Conservation (phyloP, 23 red algal species). For the Gracilaria caudata region DNA sequence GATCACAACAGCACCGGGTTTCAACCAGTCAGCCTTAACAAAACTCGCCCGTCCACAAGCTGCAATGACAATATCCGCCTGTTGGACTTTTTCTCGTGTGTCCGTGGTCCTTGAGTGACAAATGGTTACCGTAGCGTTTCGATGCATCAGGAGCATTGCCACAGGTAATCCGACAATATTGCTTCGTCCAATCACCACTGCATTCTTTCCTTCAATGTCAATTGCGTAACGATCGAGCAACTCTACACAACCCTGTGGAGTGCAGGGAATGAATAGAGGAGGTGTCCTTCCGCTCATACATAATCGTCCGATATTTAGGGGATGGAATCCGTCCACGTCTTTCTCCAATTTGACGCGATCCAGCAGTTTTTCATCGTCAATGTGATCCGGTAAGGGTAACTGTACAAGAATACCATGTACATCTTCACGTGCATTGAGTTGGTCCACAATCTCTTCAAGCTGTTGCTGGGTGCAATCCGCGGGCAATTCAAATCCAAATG, state of each 20-base stretch:
- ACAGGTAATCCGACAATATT: constrained; percentile 96
- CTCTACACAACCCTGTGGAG: constrained; percentile 87
- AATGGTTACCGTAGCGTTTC: constrained; percentile 90
- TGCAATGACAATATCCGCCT: constrained; percentile 88
- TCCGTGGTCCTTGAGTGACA: constrained; percentile 85
- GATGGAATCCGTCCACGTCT: constrained; percentile 97
- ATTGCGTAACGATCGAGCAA: constrained; percentile 73
- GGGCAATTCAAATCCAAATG: constrained; percentile 83
- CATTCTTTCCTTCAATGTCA: constrained; percentile 70
- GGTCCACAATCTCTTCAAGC: constrained; percentile 63
- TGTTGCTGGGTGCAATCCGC: constrained; percentile 55
- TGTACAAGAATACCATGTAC: constrained; percentile 97
- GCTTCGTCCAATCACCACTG: constrained; percentile 91
- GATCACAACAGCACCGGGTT: constrained; percentile 79
- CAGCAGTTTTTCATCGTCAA: constrained; percentile 78
- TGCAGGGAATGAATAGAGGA: constrained; percentile 85
- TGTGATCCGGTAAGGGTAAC: constrained; percentile 80
- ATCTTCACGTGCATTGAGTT: constrained; percentile 66
- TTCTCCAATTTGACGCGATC: constrained; percentile 79
- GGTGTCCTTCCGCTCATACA: constrained; percentile 72
- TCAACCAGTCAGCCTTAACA: constrained; percentile 88
- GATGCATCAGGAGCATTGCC: constrained; percentile 78
- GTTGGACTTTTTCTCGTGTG: constrained; percentile 39
- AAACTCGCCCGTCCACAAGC: constrained; percentile 76
- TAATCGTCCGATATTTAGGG: constrained; percentile 87